These are phyloP conservation scores for Neoboletus brunneissimus DNA, from an alignment of 768 basidiomycete species.

Conservation along the genomic window DNA sequence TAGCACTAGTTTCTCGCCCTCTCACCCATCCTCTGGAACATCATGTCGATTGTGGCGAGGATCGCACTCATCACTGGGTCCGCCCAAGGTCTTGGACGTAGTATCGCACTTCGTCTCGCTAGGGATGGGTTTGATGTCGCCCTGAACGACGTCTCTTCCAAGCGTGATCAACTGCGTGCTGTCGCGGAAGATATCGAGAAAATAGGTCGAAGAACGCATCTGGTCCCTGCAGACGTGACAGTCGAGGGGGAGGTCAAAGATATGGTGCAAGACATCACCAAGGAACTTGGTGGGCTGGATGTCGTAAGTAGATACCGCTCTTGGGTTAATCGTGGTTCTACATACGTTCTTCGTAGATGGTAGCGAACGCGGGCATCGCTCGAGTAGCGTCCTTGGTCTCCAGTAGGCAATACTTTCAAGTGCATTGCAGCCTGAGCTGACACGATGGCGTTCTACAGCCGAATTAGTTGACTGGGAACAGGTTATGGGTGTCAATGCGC, in stretches of 20 bases:
- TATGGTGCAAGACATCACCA: constrained; percentile 33
- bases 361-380: constrained; percentile 8
- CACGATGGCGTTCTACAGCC: not conserved
- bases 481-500: constrained; percentile 47
- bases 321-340: not conserved
- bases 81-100: constrained; percentile 25
- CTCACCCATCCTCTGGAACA: too few relatives aligned
- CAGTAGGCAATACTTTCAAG: not conserved
- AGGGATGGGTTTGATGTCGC: constrained; percentile 21
- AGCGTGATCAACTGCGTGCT: constrained; percentile 1
- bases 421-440: not conserved
- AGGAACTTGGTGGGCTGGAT: constrained; percentile 26
- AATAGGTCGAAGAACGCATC: constrained; percentile 14
- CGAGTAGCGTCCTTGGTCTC: not conserved
- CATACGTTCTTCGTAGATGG: constrained; percentile 2
- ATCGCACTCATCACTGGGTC: constrained; percentile 28
- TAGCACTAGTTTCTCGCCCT: too few relatives aligned
- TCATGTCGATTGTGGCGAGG: constrained; percentile 5
- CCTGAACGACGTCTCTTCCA: constrained; percentile 24
- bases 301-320: not conserved
- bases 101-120: constrained; percentile 14
- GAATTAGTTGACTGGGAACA: constrained; percentile 31
- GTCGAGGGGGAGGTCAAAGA: constrained; percentile 38
- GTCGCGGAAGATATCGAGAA: constrained; percentile 19
- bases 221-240: constrained; percentile 36